Percentiles rank a stretch among this genome's conserved stretches.
Evolutionary conservation across 2,329 filamentous ascomycete species (phyloP).

Genomic region (Ophioceras dolichostomum): DNA sequence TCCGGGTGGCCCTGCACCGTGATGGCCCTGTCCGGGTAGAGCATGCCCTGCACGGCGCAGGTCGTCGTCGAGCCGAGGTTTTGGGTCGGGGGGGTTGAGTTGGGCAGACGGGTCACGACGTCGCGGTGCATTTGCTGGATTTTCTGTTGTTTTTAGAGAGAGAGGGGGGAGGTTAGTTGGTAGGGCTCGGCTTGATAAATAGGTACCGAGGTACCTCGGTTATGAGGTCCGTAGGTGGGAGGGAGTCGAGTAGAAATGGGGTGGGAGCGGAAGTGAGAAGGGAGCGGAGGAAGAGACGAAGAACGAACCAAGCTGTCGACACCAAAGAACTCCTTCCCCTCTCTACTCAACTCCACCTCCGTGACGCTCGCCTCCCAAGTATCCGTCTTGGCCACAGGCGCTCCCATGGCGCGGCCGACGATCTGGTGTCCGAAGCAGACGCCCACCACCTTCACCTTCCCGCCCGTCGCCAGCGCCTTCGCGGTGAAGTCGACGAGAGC

Average conservation of each 20-base stretch:
- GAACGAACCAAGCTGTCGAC: slow-evolving; percentile 40
- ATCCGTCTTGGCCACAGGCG: slow-evolving; percentile 52
- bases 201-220: too few relatives aligned
- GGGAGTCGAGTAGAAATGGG: too few relatives aligned
- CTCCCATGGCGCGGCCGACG: slow-evolving; percentile 58
- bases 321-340: slow-evolving; percentile 62
- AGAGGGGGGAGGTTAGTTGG: background rate
- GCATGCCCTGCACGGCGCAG: slow-evolving; percentile 73
- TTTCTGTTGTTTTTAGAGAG: slow-evolving; percentile 26
- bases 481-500: slow-evolving; percentile 58
- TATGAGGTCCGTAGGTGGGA: too few relatives aligned
- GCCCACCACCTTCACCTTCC: slow-evolving; percentile 60
- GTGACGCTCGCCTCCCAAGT: slow-evolving; percentile 72
- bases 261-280: background rate
- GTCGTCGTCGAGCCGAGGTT: slow-evolving; percentile 48
- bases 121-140: slow-evolving; percentile 86
- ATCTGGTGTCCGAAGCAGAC: slow-evolving; percentile 88
- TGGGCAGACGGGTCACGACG: slow-evolving; percentile 52
- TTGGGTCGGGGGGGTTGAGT: slow-evolving; percentile 34
- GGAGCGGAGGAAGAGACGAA: background rate
- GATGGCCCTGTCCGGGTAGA: slow-evolving; percentile 52
- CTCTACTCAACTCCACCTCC: slow-evolving; percentile 52
- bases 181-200: background rate
- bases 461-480: slow-evolving; percentile 37
- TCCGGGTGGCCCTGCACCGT: slow-evolving; percentile 83